Base-by-base conservation (phyloP, 1,284 basidiomycete species). In the Trichosporon asahii region DNA sequence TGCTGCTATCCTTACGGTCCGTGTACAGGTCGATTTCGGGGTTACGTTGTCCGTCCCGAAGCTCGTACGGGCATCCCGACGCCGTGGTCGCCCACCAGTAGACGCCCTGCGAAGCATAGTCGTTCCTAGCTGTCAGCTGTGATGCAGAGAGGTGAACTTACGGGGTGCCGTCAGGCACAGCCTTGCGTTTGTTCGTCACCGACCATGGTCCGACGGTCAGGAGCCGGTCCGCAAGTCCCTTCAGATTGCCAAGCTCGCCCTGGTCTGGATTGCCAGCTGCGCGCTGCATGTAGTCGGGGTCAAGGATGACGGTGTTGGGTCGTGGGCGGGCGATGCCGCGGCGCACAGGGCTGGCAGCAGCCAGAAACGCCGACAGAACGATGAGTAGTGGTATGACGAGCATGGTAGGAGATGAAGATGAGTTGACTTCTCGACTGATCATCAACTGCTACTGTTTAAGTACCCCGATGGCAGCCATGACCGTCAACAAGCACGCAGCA, bases 21-120 rank as follows among this genome's bases (percentile, higher is more conserved):
- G 70, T 66, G 55, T 68, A 71, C n/a, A 64, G 33, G 65, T 71
- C 67, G 49, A 68, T 49, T 7, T 68, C 70, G 49, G 70, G 70
- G 67, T 71, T 71, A 18, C 67, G 67, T 7, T 29, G 12, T 2
- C 70, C 70, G 49, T 71, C 70, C 23, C 67, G 67, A 49, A 65
- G 67, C 27, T 66, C 46, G 65, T 71, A 71, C 2, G 67, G 67
- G 53, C 70, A 71, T 23, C 49, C 49, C 5, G 27, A 18, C 14
- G 21, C 2, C 1, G 21, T 15, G 6, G 27, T 35, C 14, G 67
- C 33, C 70, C 70, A 71, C 70, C 70, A 71, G 65, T 68, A 71
- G 1, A 68, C 67, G 2, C 67, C 70, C 49, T 71, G 70, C 46
- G 70, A 71, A 0, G 70, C 70, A 12, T 71, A 71, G 67, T 71